Conservation (phyloP, 495 filamentous ascomycete species). For the Daldinia loculata region DNA sequence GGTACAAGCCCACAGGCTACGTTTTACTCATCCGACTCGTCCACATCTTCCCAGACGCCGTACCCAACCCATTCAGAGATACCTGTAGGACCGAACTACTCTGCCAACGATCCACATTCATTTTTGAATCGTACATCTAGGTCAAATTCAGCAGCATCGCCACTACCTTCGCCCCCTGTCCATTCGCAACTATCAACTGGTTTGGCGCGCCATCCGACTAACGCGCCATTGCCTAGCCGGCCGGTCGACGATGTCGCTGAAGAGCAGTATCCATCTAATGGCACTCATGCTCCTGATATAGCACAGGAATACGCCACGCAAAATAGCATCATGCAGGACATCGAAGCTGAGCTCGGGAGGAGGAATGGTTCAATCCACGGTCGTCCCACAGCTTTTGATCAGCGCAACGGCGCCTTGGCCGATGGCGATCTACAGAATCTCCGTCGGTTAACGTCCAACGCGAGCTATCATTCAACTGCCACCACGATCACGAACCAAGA, state of each 20-base stretch:
- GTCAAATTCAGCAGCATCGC: slow-evolving; percentile 55
- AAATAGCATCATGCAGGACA: slow-evolving; percentile 63
- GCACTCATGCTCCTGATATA: slow-evolving; percentile 19
- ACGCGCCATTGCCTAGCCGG: slow-evolving; percentile 62
- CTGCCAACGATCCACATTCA: slow-evolving; percentile 52
- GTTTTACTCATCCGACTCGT: slow-evolving; percentile 45
- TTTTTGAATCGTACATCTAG: slow-evolving; percentile 52
- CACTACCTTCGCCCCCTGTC: slow-evolving; percentile 51
- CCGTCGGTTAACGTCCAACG: slow-evolving; percentile 48
- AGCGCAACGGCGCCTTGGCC: slow-evolving; percentile 52
- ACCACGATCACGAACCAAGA: slow-evolving; percentile 53
- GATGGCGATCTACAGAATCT: slow-evolving; percentile 56
- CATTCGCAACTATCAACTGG: slow-evolving; percentile 45
- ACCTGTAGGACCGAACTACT: slow-evolving; percentile 56
- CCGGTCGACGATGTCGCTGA: slow-evolving; percentile 56
- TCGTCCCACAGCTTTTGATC: slow-evolving; percentile 42
- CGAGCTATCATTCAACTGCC: slow-evolving; percentile 58
- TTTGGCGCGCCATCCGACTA: slow-evolving; percentile 62
- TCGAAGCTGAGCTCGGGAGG: slow-evolving; percentile 58
- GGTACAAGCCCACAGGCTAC: slow-evolving; percentile 38
- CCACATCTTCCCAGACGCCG: slow-evolving; percentile 50
- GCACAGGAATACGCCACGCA: slow-evolving; percentile 53
- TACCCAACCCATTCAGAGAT: slow-evolving; percentile 59
- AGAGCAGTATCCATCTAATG: slow-evolving; percentile 50
- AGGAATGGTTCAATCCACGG: slow-evolving; percentile 34